Evolutionary conservation across 2,329 filamentous ascomycete species (phyloP).

Genomic region (Talaromyces marneffei): DNA sequence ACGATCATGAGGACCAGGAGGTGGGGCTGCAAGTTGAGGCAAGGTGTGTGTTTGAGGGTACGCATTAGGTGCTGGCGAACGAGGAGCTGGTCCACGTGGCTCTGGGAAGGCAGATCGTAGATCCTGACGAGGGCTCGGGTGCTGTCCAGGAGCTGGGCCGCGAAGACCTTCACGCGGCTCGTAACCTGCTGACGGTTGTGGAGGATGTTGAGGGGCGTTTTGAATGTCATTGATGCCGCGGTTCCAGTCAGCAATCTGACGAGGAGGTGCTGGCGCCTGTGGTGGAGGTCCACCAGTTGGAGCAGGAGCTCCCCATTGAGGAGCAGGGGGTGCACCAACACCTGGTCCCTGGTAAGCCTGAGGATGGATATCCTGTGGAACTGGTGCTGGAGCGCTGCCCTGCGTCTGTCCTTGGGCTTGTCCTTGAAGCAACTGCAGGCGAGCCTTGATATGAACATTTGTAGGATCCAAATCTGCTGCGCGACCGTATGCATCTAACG

Average conservation of each 20-base stretch:
- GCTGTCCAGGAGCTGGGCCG: slow-evolving; percentile 62
- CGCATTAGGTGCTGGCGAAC: slow-evolving; percentile 51
- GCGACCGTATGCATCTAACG: slow-evolving; percentile 88
- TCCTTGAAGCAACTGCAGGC: slow-evolving; percentile 79
- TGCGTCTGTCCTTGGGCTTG: slow-evolving; percentile 64
- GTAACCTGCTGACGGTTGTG: slow-evolving; percentile 67
- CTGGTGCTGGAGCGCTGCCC: slow-evolving; percentile 61
- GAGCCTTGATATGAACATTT: slow-evolving; percentile 94
- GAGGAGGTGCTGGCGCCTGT: slow-evolving; percentile 60
- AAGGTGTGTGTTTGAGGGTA: slow-evolving; percentile 48
- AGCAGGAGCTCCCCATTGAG: slow-evolving; percentile 80
- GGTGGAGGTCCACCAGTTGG: slow-evolving; percentile 41
- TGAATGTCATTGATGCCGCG: slow-evolving; percentile 73
- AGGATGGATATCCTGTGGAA: slow-evolving; percentile 92
- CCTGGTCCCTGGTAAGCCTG: slow-evolving; percentile 83
- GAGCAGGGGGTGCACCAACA: slow-evolving; percentile 75
- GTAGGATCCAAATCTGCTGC: slow-evolving; percentile 88
- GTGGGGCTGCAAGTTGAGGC: slow-evolving; percentile 46
- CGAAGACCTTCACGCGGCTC: slow-evolving; percentile 75
- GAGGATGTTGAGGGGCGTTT: slow-evolving; percentile 46
- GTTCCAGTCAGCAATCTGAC: slow-evolving; percentile 56
- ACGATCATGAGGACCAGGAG: slow-evolving; percentile 38
- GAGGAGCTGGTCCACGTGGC: slow-evolving; percentile 50
- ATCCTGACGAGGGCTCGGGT: slow-evolving; percentile 71
- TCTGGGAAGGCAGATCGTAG: slow-evolving; percentile 64